These are phyloP conservation scores for Trichophyton equinum DNA, from an alignment of 2,329 filamentous ascomycete genomes.

Conservation along the genomic window DNA sequence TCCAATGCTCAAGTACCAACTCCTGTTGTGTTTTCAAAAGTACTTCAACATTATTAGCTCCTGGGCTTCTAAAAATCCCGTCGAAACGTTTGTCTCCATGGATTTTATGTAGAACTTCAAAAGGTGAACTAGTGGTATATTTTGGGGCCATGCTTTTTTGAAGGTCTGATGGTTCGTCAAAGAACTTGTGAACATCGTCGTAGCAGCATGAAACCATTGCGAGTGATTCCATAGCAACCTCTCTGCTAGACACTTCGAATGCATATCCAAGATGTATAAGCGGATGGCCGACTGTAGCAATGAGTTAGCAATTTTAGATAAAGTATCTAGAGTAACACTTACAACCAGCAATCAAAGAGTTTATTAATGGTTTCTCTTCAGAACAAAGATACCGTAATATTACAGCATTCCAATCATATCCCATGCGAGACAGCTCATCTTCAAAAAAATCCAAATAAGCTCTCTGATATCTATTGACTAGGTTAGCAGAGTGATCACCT, in stretches of 20 bases:
- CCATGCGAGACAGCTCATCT: slow-evolving; percentile 63
- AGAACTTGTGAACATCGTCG: slow-evolving; percentile 44
- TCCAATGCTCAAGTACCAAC: slow-evolving; percentile 76
- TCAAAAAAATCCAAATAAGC: slow-evolving; percentile 94
- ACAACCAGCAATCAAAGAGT: slow-evolving; percentile 68
- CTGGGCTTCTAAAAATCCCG: slow-evolving; percentile 47
- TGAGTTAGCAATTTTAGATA: background rate
- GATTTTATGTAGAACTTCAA: slow-evolving; percentile 60
- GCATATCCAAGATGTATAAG: slow-evolving; percentile 95
- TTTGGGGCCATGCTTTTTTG: slow-evolving; percentile 36
- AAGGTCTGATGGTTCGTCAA: slow-evolving; percentile 63
- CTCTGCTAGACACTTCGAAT: slow-evolving; percentile 72
- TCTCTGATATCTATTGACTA: slow-evolving; percentile 55
- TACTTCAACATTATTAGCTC: slow-evolving; percentile 50
- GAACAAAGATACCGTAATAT: slow-evolving; percentile 62
- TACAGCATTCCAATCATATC: slow-evolving; percentile 75
- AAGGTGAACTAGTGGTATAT: slow-evolving; percentile 48
- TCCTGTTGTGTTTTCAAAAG: slow-evolving; percentile 59
- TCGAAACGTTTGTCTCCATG: slow-evolving; percentile 58
- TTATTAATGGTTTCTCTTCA: slow-evolving; percentile 59
- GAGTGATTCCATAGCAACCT: slow-evolving; percentile 79
- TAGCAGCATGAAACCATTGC: slow-evolving; percentile 53
- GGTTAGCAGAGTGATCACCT: background rate
- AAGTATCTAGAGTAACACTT: slow-evolving; percentile 28
- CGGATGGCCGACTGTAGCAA: slow-evolving; percentile 61